phyloP scores from a whole-genome alignment of 1,284 basidiomycete species.

The Pseudozyma sp. region DNA sequence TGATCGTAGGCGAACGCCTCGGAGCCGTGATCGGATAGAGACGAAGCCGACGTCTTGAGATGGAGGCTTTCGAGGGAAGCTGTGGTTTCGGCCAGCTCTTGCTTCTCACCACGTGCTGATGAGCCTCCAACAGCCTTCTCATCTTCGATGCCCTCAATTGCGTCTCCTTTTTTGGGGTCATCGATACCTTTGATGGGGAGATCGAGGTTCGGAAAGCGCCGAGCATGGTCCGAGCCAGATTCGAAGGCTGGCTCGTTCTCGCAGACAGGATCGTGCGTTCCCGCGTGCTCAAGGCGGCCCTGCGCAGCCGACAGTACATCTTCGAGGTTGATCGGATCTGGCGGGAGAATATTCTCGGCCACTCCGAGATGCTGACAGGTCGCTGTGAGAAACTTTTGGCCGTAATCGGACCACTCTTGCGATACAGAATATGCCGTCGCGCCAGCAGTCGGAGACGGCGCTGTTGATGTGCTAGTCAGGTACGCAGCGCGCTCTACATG shows the following conservation, averaged over 20 bases:
- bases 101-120: background rate
- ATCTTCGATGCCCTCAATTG: background rate
- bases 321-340: slow-evolving; percentile 50
- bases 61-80: slow-evolving; percentile 17
- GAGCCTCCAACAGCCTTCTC: background rate
- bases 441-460: background rate
- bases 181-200: slow-evolving; percentile 49
- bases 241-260: slow-evolving; percentile 42
- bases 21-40: slow-evolving; percentile 13
- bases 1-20: slow-evolving; percentile 52
- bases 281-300: slow-evolving; percentile 32
- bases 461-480: slow-evolving; percentile 5
- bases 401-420: slow-evolving; percentile 55
- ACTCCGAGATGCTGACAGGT: slow-evolving; percentile 64
- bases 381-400: slow-evolving; percentile 57
- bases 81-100: slow-evolving; percentile 1
- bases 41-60: slow-evolving; percentile 14
- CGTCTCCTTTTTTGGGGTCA: slow-evolving; percentile 7
- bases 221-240: slow-evolving; percentile 34
- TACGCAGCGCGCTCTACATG: slow-evolving; percentile 40
- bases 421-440: slow-evolving; percentile 7
- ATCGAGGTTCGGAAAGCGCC: slow-evolving; percentile 40
- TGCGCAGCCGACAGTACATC: slow-evolving; percentile 49
- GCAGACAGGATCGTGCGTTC: slow-evolving; percentile 18
- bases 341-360: slow-evolving; percentile 45